Evolutionary conservation across 495 filamentous ascomycete species (phyloP), one percentile per base, ranked within the genome.

Genomic region (Penicillium psychrofluorescens): DNA sequence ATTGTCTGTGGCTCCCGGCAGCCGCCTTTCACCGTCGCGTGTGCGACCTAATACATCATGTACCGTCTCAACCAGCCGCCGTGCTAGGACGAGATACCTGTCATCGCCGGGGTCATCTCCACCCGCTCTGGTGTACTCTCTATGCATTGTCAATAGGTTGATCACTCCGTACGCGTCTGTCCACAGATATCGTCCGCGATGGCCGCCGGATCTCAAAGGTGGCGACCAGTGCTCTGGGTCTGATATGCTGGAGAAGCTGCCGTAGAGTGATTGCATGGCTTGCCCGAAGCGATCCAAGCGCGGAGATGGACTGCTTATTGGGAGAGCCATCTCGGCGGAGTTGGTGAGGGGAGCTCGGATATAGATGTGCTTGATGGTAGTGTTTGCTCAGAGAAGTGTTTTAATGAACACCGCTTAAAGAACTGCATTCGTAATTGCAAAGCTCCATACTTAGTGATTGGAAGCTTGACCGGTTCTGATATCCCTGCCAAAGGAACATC

Each of bases 101-200:
- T 49, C 49, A 15, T 61, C 52, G 6, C 43, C 36, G 1, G 10
- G 6, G 0, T 6, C 15, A 0, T 36, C 32, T 2, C 27, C 38
- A 8, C 46, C 54, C 10, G 48, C 44, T 2, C 16, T 36, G 8
- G 40, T 46, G 22, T 61, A 53, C 35, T 76, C 71, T 8, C 56
- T 58, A 48, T 76, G 70, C 10, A 86, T 64, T 16, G 82, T 84
- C 30, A 84, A 54, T 48, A 86, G 74, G 51, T 85, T 83, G 45
- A 85, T 38, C 3, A 86, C 76, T n/a, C 80, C 81, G 48, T 84
- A 84, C 1, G 80, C 80, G 46, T 85, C 81, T 0, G 78, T 83
- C 81, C 80, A 84, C 29, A 85, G 68, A 53, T 84, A 85, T 13
- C 82, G 71, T 30, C 82, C 82, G n/a, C 59, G 67, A 48, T 83